These are phyloP conservation scores for Aplosporella prunicola DNA, from an alignment of 2,329 filamentous ascomycete species.

Conservation along the genomic window DNA sequence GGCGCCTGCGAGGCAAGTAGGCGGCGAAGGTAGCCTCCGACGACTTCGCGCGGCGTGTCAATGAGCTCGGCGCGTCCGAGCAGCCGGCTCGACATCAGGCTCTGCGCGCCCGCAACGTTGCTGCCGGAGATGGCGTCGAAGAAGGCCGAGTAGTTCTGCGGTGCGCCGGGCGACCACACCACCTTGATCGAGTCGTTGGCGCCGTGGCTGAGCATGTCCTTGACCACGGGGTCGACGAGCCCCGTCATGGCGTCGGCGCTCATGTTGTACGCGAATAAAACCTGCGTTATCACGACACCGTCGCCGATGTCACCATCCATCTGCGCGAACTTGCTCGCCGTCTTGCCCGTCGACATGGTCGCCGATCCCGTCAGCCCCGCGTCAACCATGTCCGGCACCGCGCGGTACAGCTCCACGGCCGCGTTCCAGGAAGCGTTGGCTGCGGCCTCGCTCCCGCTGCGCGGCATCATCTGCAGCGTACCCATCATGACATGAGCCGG, in stretches of 20 bases:
- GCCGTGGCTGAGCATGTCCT: slow-evolving; percentile 4
- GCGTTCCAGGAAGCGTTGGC: slow-evolving; percentile 25
- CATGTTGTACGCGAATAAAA: slow-evolving; percentile 22
- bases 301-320: slow-evolving; percentile 22
- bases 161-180: slow-evolving; percentile 14
- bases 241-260: slow-evolving; percentile 13
- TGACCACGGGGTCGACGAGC: slow-evolving; percentile 14
- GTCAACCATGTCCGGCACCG: slow-evolving; percentile 24
- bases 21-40: slow-evolving; percentile 13
- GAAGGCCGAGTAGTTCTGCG: slow-evolving; percentile 21
- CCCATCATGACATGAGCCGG: slow-evolving; percentile 12
- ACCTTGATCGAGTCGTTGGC: slow-evolving; percentile 10
- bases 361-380: slow-evolving; percentile 18
- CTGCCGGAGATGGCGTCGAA: slow-evolving; percentile 19
- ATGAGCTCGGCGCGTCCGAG: slow-evolving; percentile 26
- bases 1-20: slow-evolving; percentile 15
- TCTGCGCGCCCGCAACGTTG: slow-evolving; percentile 21
- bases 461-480: slow-evolving; percentile 10
- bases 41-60: slow-evolving; percentile 11
- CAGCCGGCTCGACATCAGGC: slow-evolving; percentile 26
- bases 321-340: slow-evolving; percentile 23
- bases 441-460: slow-evolving; percentile 16
- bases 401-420: slow-evolving; percentile 20
- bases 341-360: slow-evolving; percentile 11
- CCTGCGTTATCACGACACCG: slow-evolving; percentile 18